Evolutionary conservation across 352 stramenopile genomes (phyloP).

Genomic region (Phytophthora uliginosa): DNA sequence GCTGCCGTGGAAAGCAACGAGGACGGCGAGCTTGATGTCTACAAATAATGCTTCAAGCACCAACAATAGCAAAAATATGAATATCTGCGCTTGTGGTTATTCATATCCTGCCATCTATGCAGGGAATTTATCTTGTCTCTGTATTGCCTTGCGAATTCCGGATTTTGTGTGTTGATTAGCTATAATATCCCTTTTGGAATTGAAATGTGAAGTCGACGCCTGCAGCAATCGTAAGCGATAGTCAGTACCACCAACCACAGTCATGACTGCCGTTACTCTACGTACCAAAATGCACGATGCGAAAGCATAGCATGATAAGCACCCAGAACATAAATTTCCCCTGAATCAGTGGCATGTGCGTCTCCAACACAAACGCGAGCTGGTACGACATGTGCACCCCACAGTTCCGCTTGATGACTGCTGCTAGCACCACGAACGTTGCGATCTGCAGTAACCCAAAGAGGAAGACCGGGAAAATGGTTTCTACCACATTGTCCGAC

Average conservation of each 20-base stretch:
- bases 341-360: constrained; percentile 30
- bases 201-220: constrained; percentile 28
- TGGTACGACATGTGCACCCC: constrained; percentile 34
- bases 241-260: not conserved
- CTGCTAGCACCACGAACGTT: constrained; percentile 31
- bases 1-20: not conserved
- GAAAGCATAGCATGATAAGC: constrained; percentile 21
- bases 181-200: not conserved
- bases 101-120: too few species aligned
- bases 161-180: not conserved
- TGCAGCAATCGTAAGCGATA: not conserved
- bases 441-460: constrained; percentile 33
- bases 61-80: not conserved
- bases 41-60: not conserved
- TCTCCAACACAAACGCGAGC: constrained; percentile 48
- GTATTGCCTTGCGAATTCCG: too few species aligned
- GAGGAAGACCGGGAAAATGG: constrained; percentile 24
- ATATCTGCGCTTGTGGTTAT: too few species aligned
- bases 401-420: constrained; percentile 31
- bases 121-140: too few species aligned
- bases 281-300: constrained; percentile 22
- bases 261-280: not conserved
- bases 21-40: not conserved
- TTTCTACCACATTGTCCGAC: not conserved
- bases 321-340: constrained; percentile 29